Evolutionary conservation across 352 stramenopile genomes (phyloP), one percentile per base, ranked within the genome.

Genomic region (Globisporangium spiculum): DNA sequence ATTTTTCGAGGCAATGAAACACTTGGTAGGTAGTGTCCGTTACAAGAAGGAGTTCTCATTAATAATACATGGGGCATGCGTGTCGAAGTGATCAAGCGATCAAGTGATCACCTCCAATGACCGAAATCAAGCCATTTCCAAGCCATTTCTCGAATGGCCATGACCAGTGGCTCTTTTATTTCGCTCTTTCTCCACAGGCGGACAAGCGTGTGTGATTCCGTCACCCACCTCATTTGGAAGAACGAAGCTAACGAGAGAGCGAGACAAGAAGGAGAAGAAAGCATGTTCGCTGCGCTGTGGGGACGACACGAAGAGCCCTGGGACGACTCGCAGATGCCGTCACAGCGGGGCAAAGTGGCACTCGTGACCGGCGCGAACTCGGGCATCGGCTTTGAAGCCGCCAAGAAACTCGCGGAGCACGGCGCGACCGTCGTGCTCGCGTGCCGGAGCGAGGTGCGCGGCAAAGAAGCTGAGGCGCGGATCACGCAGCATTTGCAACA

Each of bases 291-390:
- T 22, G 26, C 12, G 58, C 46, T 30, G 34, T 32, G 44, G 54
- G 18, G 41, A 52, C 60, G 26, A n/a, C 27, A 48, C n/a, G 20
- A 24, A 4, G 20, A 50, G 34, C 50, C 27, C 4, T 76, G 73
- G 73, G 67, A 79, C n/a, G 67, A 14, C 20, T 65, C 68, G 2
- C 34, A 48, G 55, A 80, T 88, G 26, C 46, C 71, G 24, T 75
- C 77, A 14, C 71, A 79, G 63, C 30, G 63, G 10, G 77, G 64
- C 36, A 96, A 83, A 32, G 52, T 96, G 32, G 88, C 75, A 22
- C 73, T 96, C 71, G 85, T 97, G 27, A 97, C 90, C 2, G 90
- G 90, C 26, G 75, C 73, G 60, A 96, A 94, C 70, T 88, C 83
- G 16, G 88, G 91, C n/a, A 88, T 97, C 63, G 89, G 91, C n/a